Conservation (phyloP, 345 rosid genomes). For the Raphanus raphanistrum region DNA sequence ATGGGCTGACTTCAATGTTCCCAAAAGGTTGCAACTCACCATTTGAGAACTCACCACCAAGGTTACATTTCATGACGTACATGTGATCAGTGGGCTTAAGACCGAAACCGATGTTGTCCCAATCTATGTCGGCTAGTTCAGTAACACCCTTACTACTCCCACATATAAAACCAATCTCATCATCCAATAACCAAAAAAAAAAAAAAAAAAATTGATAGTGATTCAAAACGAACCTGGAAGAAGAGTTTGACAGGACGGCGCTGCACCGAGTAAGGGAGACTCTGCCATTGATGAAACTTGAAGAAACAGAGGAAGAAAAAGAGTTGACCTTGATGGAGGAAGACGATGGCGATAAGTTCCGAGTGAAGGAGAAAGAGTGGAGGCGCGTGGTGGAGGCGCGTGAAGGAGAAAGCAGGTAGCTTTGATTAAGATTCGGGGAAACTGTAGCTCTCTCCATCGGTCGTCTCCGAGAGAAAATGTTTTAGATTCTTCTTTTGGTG, state of each 20-base stretch:
- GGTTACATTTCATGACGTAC: conserved; percentile 68
- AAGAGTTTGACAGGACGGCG: conserved; percentile 31
- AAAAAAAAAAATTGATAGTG: background rate
- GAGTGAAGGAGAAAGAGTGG: conserved; percentile 28
- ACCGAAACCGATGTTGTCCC: conserved; percentile 87
- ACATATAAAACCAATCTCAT: background rate
- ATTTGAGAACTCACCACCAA: conserved; percentile 57
- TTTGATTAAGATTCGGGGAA: conserved; percentile 40
- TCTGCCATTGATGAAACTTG: conserved; percentile 22
- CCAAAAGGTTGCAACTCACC: conserved; percentile 81
- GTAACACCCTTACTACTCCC: conserved; percentile 39
- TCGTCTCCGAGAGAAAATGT: background rate
- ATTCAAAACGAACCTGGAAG: conserved; percentile 24
- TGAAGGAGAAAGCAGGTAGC: conserved; percentile 47
- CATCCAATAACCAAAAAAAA: background rate
- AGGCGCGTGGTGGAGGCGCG: conserved; percentile 39
- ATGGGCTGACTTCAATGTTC: conserved; percentile 83
- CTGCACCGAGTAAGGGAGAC: conserved; percentile 39
- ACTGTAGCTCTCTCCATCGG: conserved; percentile 61
- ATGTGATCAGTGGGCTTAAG: conserved; percentile 76
- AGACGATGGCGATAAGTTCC: conserved; percentile 27
- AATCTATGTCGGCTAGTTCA: conserved; percentile 70
- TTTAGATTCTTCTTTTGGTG: background rate
- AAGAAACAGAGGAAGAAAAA: conserved; percentile 21
- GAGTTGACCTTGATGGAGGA: conserved; percentile 47